A percentile compares a stretch with the other conserved stretches of the same genome.
phyloP scores from a whole-genome alignment of 352 stramenopile genomes.

The Blastocystis sp. region DNA sequence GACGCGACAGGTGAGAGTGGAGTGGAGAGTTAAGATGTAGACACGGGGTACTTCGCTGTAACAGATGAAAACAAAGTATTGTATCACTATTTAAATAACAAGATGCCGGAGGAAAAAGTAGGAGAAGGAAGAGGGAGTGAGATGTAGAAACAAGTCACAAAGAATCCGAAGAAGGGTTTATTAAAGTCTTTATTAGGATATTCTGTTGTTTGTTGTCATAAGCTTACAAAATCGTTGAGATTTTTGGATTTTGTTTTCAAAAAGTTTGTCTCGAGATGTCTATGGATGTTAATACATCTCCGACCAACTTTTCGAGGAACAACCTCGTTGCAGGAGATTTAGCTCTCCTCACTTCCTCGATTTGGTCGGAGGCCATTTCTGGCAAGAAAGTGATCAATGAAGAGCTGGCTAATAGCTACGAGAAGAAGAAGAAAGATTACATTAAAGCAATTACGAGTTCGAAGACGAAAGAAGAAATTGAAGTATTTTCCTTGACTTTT shows the following conservation, averaged over 20 bases:
- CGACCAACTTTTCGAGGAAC: constrained; percentile 21
- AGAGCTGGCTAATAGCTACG: not conserved
- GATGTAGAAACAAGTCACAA: not conserved
- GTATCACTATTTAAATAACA: constrained; percentile 5
- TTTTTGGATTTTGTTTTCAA: not conserved
- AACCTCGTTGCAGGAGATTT: constrained; percentile 24
- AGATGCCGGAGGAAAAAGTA: not conserved
- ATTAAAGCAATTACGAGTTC: not conserved
- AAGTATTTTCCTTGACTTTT: not conserved
- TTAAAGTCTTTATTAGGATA: not conserved
- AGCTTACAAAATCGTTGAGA: not conserved
- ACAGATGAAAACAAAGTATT: not conserved
- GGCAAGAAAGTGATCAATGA: not conserved
- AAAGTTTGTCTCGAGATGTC: not conserved
- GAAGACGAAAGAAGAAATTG: not conserved
- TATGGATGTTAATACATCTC: constrained; percentile 35
- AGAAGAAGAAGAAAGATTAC: constrained; percentile 31
- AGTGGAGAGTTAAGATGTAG: not conserved
- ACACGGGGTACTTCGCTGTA: constrained; percentile 30
- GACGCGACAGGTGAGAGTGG: not conserved
- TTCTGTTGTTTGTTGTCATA: not conserved
- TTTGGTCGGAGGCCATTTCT: constrained; percentile 52
- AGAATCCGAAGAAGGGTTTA: not conserved
- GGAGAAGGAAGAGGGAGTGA: not conserved
- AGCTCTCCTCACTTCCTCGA: not conserved